Conservation (phyloP, 2,329 filamentous ascomycete species). For the Ophiobolus disseminans region DNA sequence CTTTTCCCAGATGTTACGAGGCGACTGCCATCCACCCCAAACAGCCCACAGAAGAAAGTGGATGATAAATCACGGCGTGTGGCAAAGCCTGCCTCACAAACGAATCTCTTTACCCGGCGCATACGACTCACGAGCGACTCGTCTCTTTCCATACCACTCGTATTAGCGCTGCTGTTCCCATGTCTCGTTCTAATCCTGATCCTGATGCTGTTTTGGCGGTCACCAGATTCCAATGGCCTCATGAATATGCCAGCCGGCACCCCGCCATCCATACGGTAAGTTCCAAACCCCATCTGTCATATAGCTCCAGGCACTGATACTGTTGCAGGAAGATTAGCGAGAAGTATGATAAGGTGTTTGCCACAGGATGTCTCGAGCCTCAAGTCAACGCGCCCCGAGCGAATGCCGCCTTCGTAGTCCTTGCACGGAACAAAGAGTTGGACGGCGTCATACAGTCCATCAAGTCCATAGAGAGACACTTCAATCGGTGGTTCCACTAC, state of each 20-base stretch:
- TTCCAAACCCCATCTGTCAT: not conserved
- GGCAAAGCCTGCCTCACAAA: conserved; percentile 56
- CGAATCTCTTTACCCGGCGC: conserved; percentile 85
- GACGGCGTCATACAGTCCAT: conserved; percentile 95
- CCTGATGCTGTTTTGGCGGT: conserved; percentile 84
- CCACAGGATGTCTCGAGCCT: conserved; percentile 81
- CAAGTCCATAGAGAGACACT: conserved; percentile 97
- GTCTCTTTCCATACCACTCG: conserved; percentile 88
- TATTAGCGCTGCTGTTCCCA: conserved; percentile 91
- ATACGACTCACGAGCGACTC: conserved; percentile 91
- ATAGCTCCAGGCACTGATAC: conserved; percentile 17
- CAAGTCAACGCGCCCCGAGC: conserved; percentile 80
- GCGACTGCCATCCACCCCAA: conserved; percentile 54
- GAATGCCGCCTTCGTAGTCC: conserved; percentile 93
- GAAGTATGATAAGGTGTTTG: conserved; percentile 95
- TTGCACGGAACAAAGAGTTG: conserved; percentile 94
- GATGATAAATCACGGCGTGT: conserved; percentile 53
- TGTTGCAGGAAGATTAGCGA: conserved; percentile 86
- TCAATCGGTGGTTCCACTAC: conserved; percentile 99
- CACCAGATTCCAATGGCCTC: conserved; percentile 80
- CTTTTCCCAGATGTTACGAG: conserved; percentile 48
- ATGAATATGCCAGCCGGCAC: conserved; percentile 88
- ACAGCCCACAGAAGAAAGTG: conserved; percentile 51
- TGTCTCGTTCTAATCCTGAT: conserved; percentile 90
- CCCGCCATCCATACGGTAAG: conserved; percentile 85